Conservation (phyloP, 2,329 filamentous ascomycete species). For the Arthroderma uncinatum region DNA sequence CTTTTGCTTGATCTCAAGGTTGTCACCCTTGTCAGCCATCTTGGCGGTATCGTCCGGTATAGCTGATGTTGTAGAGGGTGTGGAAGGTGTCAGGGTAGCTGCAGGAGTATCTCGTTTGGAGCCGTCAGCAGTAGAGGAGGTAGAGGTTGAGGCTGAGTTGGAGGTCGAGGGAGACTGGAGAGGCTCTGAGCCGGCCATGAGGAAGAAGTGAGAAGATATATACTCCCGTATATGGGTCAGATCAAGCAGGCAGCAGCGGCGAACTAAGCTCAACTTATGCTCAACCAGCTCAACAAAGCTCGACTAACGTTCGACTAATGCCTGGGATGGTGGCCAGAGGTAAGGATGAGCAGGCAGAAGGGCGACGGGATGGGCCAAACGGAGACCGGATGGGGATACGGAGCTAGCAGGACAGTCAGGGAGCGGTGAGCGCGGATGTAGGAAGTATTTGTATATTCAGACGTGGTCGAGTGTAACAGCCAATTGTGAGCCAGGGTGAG, state of each 20-base stretch:
- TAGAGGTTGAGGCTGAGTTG: neutral
- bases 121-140: neutral
- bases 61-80: neutral
- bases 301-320: too few relatives aligned
- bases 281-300: too few relatives aligned
- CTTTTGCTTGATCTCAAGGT: conserved; percentile 2
- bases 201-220: neutral
- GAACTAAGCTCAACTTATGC: too few relatives aligned
- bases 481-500: too few relatives aligned
- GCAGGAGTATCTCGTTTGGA: neutral
- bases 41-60: neutral
- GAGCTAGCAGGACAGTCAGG: too few relatives aligned
- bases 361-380: too few relatives aligned
- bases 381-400: neutral
- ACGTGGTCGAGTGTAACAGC: too few relatives aligned
- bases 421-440: neutral
- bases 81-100: neutral
- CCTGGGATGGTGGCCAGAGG: too few relatives aligned
- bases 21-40: neutral
- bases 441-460: too few relatives aligned
- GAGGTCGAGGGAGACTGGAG: neutral
- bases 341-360: too few relatives aligned
- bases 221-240: too few relatives aligned
- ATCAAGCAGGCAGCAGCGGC: too few relatives aligned
- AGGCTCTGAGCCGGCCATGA: neutral